Base-by-base conservation (phyloP, 805 yeast species). In the Candida peoriensis region DNA sequence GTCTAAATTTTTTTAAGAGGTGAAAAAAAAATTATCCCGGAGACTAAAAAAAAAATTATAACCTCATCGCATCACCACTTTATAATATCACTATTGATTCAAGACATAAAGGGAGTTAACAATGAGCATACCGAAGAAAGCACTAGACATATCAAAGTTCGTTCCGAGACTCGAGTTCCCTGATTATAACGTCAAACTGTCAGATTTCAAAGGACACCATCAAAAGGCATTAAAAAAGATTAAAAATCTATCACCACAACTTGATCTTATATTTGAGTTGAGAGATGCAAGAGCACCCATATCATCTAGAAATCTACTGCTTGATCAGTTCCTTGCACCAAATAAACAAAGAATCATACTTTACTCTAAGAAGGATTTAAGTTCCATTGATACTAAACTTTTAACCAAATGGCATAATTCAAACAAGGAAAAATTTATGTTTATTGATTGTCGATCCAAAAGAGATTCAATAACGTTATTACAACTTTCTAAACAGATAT, bases 201-300 rank as follows among this genome's bases (percentile, higher is more conserved):
- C 93, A 1, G 88, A 84, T 55, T 87, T 87, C 61, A 86, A 86
- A 48, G 96, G 97, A 10, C 97, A 89, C 54, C 97, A 90, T 49
- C 75, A 77, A 41, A 78, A 76, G 41, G 95, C 96, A 0, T 63
- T 90, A 20, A 71, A 76, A 30, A 70, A 63, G 41, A 75, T 89
- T 63, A 70, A 76, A 11, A 74, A 72, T 24, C 55, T 86, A 20
- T 75, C 90, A 2, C 88, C 93, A 4, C 89, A 85, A 46, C 67
- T 88, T 13, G 95, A 90, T 52, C 57, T 87, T 30, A 73, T 93
- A 3, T 58, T 90, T 6, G 98, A 93, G 51, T 72, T 93, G 8
- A 61, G 97, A 51, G 98, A 93, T 55, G 66, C 90, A 2, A 61
- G 98, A 41, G 95, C 96, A 0, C 98, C 98, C 0, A 47, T 89